phyloP scores from a whole-genome alignment of 2,329 filamentous ascomycete species.

The Penicillium decumbens region DNA sequence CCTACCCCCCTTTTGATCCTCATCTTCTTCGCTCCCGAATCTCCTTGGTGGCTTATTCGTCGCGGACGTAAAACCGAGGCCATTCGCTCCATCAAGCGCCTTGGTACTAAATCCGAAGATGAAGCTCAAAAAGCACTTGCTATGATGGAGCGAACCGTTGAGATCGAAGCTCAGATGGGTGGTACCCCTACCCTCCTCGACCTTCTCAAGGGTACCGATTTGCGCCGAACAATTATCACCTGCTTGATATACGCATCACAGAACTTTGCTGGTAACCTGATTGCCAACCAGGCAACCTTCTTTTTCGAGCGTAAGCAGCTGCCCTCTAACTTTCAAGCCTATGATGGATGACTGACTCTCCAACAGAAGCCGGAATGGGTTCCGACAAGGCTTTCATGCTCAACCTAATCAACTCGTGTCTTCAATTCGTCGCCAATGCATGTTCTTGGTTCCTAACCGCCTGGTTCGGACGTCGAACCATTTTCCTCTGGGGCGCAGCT shows the following conservation, averaged over 20 bases:
- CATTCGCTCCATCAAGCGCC: conserved; percentile 24
- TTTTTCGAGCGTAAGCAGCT: conserved; percentile 48
- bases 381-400: conserved; percentile 26
- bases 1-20: conserved; percentile 28
- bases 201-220: conserved; percentile 32
- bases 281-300: conserved; percentile 59
- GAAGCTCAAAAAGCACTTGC: conserved; percentile 21
- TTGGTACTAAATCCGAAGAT: conserved; percentile 17
- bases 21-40: conserved; percentile 27
- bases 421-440: conserved; percentile 36
- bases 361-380: conserved; percentile 29
- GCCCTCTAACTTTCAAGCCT: background rate
- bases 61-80: conserved; percentile 24
- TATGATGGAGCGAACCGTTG: conserved; percentile 34
- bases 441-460: conserved; percentile 35
- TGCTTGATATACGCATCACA: conserved; percentile 33
- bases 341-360: conserved; percentile 6
- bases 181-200: conserved; percentile 28
- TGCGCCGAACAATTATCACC: conserved; percentile 30
- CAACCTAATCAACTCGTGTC: conserved; percentile 28
- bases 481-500: conserved; percentile 38
- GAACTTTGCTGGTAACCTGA: conserved; percentile 58
- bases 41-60: conserved; percentile 29
- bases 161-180: conserved; percentile 29
- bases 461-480: conserved; percentile 41